A percentile compares a stretch with the other conserved stretches of the same genome.
Evolutionary conservation across 352 stramenopile species (phyloP).

Genomic region (Phytophthora cryptogea): DNA sequence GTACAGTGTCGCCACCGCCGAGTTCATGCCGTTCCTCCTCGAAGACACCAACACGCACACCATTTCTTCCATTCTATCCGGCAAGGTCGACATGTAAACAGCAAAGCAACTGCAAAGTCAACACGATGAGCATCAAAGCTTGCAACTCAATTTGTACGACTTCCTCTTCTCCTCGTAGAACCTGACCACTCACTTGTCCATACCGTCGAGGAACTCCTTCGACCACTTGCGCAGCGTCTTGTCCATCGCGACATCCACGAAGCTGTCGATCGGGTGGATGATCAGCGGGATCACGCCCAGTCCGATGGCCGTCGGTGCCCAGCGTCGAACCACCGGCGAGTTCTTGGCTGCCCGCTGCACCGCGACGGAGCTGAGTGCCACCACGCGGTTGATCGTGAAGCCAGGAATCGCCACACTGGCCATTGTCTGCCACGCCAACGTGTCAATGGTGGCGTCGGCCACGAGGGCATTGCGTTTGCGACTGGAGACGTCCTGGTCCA

Average conservation of each 20-base stretch:
- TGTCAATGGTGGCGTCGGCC: conserved; percentile 58
- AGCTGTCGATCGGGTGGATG: conserved; percentile 84
- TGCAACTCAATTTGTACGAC: not conserved
- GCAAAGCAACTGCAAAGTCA: not conserved
- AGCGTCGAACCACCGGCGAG: conserved; percentile 53
- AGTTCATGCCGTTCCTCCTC: conserved; percentile 28
- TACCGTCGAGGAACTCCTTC: conserved; percentile 28
- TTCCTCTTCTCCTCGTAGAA: not conserved
- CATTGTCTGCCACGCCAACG: conserved; percentile 84
- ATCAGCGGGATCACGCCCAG: conserved; percentile 87
- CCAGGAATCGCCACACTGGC: conserved; percentile 83
- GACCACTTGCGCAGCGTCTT: conserved; percentile 55
- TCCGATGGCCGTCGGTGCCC: conserved; percentile 75
- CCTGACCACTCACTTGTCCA: conserved; percentile 28
- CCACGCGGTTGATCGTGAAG: conserved; percentile 87
- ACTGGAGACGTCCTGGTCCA: conserved; percentile 24
- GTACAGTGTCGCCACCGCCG: conserved; percentile 19
- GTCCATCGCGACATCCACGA: conserved; percentile 67
- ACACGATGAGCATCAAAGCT: not conserved
- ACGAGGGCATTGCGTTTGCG: conserved; percentile 42
- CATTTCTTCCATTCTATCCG: conserved; percentile 7
- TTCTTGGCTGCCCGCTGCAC: conserved; percentile 44
- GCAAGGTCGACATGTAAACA: conserved; percentile 14
- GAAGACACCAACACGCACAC: conserved; percentile 20
- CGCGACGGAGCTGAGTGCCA: conserved; percentile 44